Evolutionary conservation across 1,139 yeast genomes (phyloP).

Genomic region (Geotrichum histeridarum): DNA sequence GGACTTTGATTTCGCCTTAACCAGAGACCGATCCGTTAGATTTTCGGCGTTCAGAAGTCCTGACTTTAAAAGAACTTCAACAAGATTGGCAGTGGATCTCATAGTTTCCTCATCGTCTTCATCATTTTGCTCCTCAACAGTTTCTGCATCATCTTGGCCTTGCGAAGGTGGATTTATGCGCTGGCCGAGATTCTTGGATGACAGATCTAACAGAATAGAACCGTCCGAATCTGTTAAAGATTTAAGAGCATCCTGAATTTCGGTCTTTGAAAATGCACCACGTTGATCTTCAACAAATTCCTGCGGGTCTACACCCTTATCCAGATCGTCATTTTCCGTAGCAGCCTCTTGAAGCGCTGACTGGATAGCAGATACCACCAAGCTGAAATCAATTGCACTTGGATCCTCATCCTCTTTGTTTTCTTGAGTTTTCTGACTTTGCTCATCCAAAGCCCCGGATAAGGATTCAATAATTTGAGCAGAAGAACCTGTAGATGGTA

Average conservation of each 20-base stretch:
- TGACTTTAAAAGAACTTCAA: slow-evolving; percentile 12
- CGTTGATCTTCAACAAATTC: slow-evolving; percentile 3
- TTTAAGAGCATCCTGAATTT: slow-evolving; percentile 16
- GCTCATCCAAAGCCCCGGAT: neutral
- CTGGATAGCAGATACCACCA: slow-evolving; percentile 17
- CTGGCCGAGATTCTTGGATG: slow-evolving; percentile 6
- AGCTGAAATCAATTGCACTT: slow-evolving; percentile 8
- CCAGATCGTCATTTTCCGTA: neutral
- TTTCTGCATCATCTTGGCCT: neutral
- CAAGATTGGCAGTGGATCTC: slow-evolving; percentile 15
- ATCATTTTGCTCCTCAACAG: neutral
- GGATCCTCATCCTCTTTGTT: slow-evolving; percentile 7
- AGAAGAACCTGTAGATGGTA: neutral
- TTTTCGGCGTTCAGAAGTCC: slow-evolving; percentile 14
- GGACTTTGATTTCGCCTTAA: neutral
- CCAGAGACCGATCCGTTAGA: neutral
- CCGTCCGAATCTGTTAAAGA: slow-evolving; percentile 15
- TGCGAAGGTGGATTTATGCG: neutral
- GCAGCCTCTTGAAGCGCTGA: slow-evolving; percentile 16
- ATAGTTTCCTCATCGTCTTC: slow-evolving; percentile 13
- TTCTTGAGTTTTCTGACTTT: neutral
- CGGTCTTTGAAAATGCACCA: slow-evolving; percentile 7
- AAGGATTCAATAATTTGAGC: slow-evolving; percentile 3
- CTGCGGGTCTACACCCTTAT: neutral
- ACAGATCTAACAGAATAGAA: slow-evolving; percentile 9